Percentiles rank a stretch among this genome's conserved stretches.
Conservation (phyloP, 805 yeast genomes). For the Candida khao-thaluensis region DNA sequence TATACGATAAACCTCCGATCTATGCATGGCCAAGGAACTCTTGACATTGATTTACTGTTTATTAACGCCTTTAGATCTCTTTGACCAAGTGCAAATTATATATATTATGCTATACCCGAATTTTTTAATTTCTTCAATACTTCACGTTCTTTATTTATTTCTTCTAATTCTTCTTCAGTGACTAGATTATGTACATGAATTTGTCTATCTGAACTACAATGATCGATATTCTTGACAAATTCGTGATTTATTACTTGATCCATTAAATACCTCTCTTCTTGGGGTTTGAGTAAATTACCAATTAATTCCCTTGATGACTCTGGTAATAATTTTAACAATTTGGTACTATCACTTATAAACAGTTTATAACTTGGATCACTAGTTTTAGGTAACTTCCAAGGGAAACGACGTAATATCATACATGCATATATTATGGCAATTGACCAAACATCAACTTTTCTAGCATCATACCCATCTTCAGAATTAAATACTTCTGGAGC, state of each 20-base stretch:
- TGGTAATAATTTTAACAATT: constrained; percentile 73
- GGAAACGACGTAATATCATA: constrained; percentile 82
- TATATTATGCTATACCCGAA: constrained; percentile 15
- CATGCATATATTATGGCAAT: constrained; percentile 90
- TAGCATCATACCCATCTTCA: constrained; percentile 67
- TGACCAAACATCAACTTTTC: constrained; percentile 91
- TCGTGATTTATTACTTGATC: constrained; percentile 53
- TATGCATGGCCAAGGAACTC: too few relatives aligned
- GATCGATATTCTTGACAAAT: constrained; percentile 58
- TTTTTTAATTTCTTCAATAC: constrained; percentile 19
- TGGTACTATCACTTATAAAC: constrained; percentile 45
- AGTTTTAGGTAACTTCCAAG: constrained; percentile 90
- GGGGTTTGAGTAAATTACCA: constrained; percentile 61
- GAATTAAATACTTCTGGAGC: constrained; percentile 81
- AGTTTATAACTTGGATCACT: constrained; percentile 73
- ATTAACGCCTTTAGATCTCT: neutral
- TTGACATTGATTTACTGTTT: neutral
- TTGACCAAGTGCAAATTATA: too few relatives aligned
- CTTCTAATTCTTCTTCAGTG: constrained; percentile 59
- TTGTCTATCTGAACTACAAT: constrained; percentile 44
- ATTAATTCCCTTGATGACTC: constrained; percentile 60
- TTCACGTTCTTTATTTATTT: constrained; percentile 33
- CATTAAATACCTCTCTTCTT: constrained; percentile 57
- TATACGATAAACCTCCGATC: too few relatives aligned
- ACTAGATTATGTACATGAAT: constrained; percentile 67